phyloP scores from a whole-genome alignment of 345 rosid genomes.

The Excoecaria cochinchinensis region DNA sequence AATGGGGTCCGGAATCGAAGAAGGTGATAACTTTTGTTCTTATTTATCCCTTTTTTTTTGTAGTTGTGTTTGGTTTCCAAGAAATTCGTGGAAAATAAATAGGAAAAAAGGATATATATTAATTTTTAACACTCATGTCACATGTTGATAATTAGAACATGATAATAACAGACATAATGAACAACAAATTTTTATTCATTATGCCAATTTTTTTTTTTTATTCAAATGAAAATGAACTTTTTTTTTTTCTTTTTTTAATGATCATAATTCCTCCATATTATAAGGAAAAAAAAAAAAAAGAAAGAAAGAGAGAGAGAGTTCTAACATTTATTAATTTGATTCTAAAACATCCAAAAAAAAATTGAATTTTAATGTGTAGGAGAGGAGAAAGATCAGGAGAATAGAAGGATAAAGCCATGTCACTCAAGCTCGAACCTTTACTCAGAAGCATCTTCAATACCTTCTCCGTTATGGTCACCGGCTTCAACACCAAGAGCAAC shows the following conservation, averaged over 20 bases:
- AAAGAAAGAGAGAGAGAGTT: background rate
- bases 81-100: background rate
- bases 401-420: slow-evolving; percentile 21
- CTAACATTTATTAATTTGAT: background rate
- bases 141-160: background rate
- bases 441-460: slow-evolving; percentile 14
- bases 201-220: background rate
- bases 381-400: slow-evolving; percentile 39
- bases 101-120: no score
- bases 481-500: slow-evolving; percentile 40
- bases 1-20: slow-evolving; percentile 7
- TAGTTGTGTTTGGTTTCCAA: background rate
- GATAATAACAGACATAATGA: background rate
- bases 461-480: slow-evolving; percentile 35
- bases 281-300: no score
- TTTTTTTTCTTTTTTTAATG: background rate
- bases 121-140: background rate
- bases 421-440: slow-evolving; percentile 20
- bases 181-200: background rate
- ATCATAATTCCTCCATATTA: background rate
- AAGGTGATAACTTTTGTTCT: background rate
- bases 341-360: no score
- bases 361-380: slow-evolving; percentile 16
- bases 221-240: background rate
- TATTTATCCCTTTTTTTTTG: background rate